These are phyloP conservation scores for Cryphonectria radicalis DNA, from an alignment of 2,329 filamentous ascomycete species.

Conservation along the genomic window DNA sequence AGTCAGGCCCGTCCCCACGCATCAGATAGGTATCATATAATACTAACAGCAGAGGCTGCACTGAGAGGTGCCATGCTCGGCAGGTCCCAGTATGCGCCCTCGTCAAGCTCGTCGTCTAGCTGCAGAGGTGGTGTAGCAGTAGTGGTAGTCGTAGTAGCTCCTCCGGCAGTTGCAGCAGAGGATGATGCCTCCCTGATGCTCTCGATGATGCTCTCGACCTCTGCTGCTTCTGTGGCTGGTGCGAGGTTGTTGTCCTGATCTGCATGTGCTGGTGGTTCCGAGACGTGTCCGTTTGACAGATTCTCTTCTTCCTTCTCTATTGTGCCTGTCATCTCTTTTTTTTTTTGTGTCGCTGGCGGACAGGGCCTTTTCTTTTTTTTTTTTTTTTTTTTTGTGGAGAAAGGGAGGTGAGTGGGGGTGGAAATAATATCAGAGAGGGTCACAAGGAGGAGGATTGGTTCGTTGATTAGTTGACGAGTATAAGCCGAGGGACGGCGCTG, in stretches of 20 bases:
- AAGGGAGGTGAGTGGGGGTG: neutral
- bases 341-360: neutral
- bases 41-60: constrained; percentile 57
- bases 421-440: neutral
- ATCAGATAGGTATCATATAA: neutral
- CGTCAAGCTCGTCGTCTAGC: constrained; percentile 33
- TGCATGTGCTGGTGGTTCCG: neutral
- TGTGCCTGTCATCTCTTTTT: constrained; percentile 17
- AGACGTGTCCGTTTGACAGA: constrained; percentile 17
- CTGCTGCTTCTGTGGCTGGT: constrained; percentile 27
- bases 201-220: constrained; percentile 32
- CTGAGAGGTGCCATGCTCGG: constrained; percentile 62
- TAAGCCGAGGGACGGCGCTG: neutral
- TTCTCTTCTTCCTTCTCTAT: constrained; percentile 9
- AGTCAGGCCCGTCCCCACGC: neutral
- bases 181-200: constrained; percentile 31
- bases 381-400: neutral
- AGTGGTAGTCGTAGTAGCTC: neutral
- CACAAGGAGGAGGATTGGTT: neutral
- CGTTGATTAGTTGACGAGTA: neutral
- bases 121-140: constrained; percentile 13
- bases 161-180: neutral
- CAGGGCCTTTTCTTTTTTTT: neutral
- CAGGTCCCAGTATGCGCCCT: constrained; percentile 61
- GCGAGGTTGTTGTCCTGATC: constrained; percentile 14